Percentiles rank a stretch among this genome's conserved stretches.
These are phyloP conservation scores for Mallotus nudiflorus DNA, from an alignment of 345 rosid species.

Conservation along the genomic window DNA sequence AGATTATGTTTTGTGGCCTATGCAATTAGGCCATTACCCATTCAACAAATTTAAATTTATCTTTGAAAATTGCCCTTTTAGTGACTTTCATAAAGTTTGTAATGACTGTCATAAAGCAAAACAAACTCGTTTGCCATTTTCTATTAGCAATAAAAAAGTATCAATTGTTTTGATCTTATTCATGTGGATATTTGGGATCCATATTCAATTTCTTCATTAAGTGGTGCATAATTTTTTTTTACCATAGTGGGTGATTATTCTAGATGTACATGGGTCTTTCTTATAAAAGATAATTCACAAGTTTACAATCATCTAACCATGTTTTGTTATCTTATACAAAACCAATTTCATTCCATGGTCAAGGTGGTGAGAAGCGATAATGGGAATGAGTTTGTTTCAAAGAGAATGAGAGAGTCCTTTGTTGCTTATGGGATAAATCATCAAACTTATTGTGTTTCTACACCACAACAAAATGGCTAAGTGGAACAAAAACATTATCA, in stretches of 20 bases:
- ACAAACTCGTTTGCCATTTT: background rate
- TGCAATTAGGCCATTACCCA: no score
- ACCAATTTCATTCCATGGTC: no score
- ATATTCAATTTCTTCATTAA: background rate
- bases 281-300: background rate
- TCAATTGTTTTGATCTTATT: background rate
- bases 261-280: background rate
- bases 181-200: background rate
- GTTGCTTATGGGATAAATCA: background rate
- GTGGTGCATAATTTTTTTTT: background rate
- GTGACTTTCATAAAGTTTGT: no score
- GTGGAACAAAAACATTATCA: background rate
- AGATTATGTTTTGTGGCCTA: no score
- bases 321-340: no score
- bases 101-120: no score
- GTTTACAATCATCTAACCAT: background rate
- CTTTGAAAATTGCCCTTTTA: no score
- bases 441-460: no score
- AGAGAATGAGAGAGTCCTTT: no score
- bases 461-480: background rate
- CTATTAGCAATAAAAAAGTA: background rate
- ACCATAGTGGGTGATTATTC: background rate
- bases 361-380: background rate
- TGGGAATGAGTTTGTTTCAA: background rate
- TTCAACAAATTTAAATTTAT: no score